These are phyloP conservation scores for Alternaria consortialis DNA, from an alignment of 2,329 filamentous ascomycete genomes.

Conservation along the genomic window DNA sequence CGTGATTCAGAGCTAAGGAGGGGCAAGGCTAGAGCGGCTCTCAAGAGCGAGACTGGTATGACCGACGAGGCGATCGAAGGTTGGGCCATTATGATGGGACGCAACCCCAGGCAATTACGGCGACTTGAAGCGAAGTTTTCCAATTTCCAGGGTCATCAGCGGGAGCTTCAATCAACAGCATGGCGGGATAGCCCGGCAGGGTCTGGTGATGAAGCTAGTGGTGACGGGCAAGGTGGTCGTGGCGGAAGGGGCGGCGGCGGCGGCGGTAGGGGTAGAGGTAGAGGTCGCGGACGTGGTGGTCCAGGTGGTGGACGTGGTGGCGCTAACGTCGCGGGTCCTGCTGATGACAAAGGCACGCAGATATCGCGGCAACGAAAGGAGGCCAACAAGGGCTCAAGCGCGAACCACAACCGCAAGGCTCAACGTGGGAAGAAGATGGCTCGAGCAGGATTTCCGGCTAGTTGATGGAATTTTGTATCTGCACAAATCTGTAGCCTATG, in stretches of 20 bases:
- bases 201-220: constrained; percentile 62
- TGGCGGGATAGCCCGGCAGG: constrained; percentile 63
- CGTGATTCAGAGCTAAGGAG: constrained; percentile 76
- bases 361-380: constrained; percentile 79
- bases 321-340: constrained; percentile 68
- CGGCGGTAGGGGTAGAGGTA: constrained; percentile 48
- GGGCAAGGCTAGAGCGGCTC: constrained; percentile 66
- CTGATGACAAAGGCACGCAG: constrained; percentile 76
- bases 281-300: constrained; percentile 47
- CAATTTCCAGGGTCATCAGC: constrained; percentile 72
- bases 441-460: constrained; percentile 60
- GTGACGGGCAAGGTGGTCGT: constrained; percentile 58
- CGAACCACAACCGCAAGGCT: constrained; percentile 87
- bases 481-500: too few relatives aligned
- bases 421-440: constrained; percentile 70
- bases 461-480: background rate
- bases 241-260: constrained; percentile 54
- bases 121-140: constrained; percentile 76
- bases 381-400: constrained; percentile 79
- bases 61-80: constrained; percentile 94
- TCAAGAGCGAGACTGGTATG: constrained; percentile 84
- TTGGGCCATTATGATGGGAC: constrained; percentile 85
- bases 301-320: constrained; percentile 48
- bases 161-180: constrained; percentile 69
- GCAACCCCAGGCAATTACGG: constrained; percentile 74